Percentiles rank a stretch among this genome's conserved stretches.
Conservation (phyloP, 2,329 filamentous ascomycete species). For the Neodidymelliopsis sp. region DNA sequence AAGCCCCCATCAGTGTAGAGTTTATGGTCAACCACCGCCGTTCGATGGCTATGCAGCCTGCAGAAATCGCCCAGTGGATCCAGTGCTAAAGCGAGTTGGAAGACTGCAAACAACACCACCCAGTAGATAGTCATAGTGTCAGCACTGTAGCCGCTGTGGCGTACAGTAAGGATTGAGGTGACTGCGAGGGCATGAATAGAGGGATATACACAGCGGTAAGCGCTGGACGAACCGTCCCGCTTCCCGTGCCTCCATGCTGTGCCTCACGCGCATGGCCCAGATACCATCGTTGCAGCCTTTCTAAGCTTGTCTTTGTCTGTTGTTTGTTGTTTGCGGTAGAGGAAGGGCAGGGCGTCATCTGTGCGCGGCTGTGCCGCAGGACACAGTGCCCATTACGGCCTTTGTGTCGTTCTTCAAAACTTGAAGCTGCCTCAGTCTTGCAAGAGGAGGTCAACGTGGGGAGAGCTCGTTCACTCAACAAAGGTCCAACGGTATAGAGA, state of each 20-base stretch:
- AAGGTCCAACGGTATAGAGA: not conserved
- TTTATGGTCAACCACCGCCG: constrained; percentile 63
- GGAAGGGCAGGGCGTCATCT: no score
- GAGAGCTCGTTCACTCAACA: not conserved
- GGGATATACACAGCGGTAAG: not conserved
- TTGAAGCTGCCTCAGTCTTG: not conserved
- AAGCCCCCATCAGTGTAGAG: constrained; percentile 61
- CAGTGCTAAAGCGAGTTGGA: not conserved
- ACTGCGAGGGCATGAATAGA: not conserved
- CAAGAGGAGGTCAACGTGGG: not conserved
- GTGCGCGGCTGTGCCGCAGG: not conserved
- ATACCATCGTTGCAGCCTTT: no score
- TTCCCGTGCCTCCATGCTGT: not conserved
- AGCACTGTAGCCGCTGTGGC: not conserved
- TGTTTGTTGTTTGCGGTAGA: not conserved
- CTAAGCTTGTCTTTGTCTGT: not conserved
- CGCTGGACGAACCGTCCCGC: no score
- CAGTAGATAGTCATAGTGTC: not conserved
- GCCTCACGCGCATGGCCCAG: no score
- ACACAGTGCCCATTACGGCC: not conserved
- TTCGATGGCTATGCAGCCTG: constrained; percentile 58
- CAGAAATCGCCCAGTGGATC: constrained; percentile 29
- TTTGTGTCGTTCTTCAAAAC: not conserved
- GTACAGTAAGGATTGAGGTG: not conserved
- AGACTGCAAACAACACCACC: not conserved